Evolutionary conservation across 768 basidiomycete species (phyloP), one percentile per base, ranked within the genome.

Genomic region (Boletus patriciae): DNA sequence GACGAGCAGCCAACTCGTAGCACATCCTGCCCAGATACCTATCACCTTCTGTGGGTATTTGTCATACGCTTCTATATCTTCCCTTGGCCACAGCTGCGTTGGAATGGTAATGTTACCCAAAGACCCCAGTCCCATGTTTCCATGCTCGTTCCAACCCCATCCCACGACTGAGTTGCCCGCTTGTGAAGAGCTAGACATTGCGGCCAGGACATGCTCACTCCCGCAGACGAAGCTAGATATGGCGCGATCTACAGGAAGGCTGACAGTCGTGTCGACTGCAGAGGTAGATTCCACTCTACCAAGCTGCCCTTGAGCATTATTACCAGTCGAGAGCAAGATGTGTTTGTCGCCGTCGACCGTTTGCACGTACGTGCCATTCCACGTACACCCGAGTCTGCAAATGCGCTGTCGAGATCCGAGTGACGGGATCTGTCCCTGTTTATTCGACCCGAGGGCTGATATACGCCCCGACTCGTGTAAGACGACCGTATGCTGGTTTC

Each of bases 71-170:
- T 57, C 55, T 19, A 61, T 10, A 18, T 60, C 55, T 18, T 53
- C 40, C 41, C 65, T 62, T 0, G 83, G 80, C 84, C 87, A 87
- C 12, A 90, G 65, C 59, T 72, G 80, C 12, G 74, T 68, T 16
- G 88, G 86, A 16, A 66, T 27, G 8, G 64, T 58, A 10, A 82
- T 71, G 62, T 94, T 86, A 4, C 77, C 73, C 5, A 82, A 83
- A 36, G 78, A 75, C 0, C 85, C 87, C 23, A 83, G 66, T 0
- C 91, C 94, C 27, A 98, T 77, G 70, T 97, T 98, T 8, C 96
- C 96, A 68, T 98, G 96, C 70, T 98, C 96, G 70, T 98, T 98
- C 95, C 96, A 98, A 0, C 96, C 96, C 92, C 95, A 97, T 0
- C 84, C 90, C 83, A 85, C 90, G 0, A 94, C 80, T 10, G 56